These are phyloP conservation scores for Aspergillus kassunensis DNA, from an alignment of 495 filamentous ascomycete genomes.

Conservation along the genomic window DNA sequence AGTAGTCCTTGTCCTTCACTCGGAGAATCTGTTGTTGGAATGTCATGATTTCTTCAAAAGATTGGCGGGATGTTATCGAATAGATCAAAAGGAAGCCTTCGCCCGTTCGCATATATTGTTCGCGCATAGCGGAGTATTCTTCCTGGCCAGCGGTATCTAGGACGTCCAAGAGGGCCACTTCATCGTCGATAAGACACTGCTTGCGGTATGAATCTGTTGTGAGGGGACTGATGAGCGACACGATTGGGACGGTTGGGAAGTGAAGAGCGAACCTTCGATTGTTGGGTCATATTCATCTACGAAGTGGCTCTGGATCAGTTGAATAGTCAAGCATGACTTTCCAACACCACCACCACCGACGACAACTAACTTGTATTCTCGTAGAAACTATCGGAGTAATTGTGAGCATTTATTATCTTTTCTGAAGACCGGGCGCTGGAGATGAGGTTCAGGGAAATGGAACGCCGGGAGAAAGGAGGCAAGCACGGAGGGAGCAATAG, in stretches of 20 bases:
- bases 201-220: constrained; percentile 94
- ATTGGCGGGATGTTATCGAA: constrained; percentile 94
- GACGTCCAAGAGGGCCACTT: constrained; percentile 94
- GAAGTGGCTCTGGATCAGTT: constrained; percentile 98
- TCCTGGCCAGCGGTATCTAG: constrained; percentile 98
- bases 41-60: constrained; percentile 95
- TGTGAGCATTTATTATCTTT: constrained; percentile 9
- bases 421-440: background rate
- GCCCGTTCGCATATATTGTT: constrained; percentile 99
- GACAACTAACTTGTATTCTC: constrained; percentile 98
- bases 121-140: constrained; percentile 98
- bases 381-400: constrained; percentile 64
- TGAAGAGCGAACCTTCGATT: constrained; percentile 79
- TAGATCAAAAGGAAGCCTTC: constrained; percentile 98
- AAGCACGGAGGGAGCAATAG: constrained; percentile 8
- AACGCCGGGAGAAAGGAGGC: constrained; percentile 6
- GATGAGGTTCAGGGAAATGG: background rate
- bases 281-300: constrained; percentile 99
- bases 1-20: constrained; percentile 99
- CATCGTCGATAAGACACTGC: constrained; percentile 98
- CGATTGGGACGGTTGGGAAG: constrained; percentile 5
- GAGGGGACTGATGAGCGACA: constrained; percentile 17
- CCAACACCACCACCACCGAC: constrained; percentile 97
- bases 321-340: constrained; percentile 98
- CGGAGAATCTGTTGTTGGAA: constrained; percentile 98